Conservation (phyloP, 176 grass and related monocot species). For the Eragrostis nindensis region DNA sequence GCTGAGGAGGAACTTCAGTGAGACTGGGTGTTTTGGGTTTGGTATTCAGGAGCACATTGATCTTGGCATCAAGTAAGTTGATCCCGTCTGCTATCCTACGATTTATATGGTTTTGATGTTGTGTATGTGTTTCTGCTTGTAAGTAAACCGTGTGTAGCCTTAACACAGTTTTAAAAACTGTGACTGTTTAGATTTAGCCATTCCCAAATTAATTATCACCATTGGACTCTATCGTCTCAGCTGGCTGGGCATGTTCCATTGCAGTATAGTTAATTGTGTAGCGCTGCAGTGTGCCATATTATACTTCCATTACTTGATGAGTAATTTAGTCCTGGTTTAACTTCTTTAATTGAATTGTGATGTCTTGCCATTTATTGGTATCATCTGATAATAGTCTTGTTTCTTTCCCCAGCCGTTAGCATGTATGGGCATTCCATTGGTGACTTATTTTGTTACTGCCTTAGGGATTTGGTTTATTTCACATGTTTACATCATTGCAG, state of each 20-base stretch:
- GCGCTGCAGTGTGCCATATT: not conserved
- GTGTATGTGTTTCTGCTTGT: not conserved
- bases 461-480: not conserved
- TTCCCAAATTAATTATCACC: too few species aligned
- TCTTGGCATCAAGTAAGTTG: conserved; percentile 88
- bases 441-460: not conserved
- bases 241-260: too few species aligned
- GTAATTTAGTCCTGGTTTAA: not conserved
- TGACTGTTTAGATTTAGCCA: too few species aligned
- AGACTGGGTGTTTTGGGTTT: conserved; percentile 85
- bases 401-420: not conserved
- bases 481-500: not conserved
- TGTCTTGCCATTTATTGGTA: not conserved
- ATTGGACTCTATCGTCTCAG: too few species aligned
- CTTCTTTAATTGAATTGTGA: not conserved
- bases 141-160: not conserved
- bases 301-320: not conserved
- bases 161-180: not conserved
- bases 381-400: not conserved
- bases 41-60: conserved; percentile 95
- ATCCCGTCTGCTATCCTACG: not conserved
- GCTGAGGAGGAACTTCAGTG: conserved; percentile 89
- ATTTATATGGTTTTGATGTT: not conserved
- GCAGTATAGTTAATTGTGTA: not conserved
- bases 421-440: not conserved